Evolutionary conservation across 176 grass and related monocot genomes (phyloP).

Genomic region (Triticum monococcum): DNA sequence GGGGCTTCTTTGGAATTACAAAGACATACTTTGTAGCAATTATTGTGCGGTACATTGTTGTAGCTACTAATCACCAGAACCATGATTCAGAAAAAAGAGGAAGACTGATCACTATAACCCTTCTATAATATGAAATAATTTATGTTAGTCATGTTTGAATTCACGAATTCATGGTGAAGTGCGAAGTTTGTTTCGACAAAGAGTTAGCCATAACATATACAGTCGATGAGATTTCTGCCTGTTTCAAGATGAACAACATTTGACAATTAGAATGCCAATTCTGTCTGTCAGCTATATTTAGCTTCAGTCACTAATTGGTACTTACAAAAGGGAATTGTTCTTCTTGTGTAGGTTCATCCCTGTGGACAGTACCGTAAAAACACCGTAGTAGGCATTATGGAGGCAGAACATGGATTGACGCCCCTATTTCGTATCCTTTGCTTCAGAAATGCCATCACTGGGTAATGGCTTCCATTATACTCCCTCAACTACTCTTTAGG

Average conservation of each 20-base stretch:
- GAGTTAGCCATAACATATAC: background rate
- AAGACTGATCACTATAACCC: background rate
- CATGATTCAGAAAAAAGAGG: background rate
- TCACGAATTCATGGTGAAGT: background rate
- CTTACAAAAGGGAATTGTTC: background rate
- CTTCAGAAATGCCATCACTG: constrained; percentile 11
- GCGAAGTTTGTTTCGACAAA: background rate
- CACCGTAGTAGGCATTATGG: constrained; percentile 86
- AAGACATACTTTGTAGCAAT: background rate
- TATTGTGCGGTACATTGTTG: background rate
- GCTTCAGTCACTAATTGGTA: background rate
- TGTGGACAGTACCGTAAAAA: constrained; percentile 98
- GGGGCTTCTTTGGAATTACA: background rate
- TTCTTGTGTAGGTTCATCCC: constrained; percentile 76
- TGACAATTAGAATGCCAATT: background rate
- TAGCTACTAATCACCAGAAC: background rate
- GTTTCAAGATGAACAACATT: background rate
- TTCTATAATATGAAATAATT: background rate
- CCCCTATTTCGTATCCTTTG: constrained; percentile 90
- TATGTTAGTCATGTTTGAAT: background rate
- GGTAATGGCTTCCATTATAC: background rate
- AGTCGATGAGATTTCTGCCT: background rate
- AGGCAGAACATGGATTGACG: constrained; percentile 78
- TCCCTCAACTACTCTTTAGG: background rate
- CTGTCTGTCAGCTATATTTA: constrained; percentile 1